Evolutionary conservation across 768 basidiomycete genomes (phyloP).

Genomic region (Lactarius hengduanensis): DNA sequence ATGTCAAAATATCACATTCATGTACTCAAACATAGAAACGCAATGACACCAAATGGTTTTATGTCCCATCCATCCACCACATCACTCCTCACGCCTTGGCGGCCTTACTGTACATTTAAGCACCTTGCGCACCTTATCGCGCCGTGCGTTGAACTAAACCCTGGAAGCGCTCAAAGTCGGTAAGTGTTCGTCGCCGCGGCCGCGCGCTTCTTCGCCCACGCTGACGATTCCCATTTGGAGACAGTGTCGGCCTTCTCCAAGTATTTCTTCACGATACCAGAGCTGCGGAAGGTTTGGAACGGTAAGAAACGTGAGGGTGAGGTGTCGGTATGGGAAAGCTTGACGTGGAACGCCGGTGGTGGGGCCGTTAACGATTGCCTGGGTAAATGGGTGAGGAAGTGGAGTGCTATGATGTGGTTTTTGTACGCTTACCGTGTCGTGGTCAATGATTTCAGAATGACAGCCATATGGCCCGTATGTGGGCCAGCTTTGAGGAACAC

Average conservation of each 20-base stretch:
- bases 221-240: conserved; percentile 85
- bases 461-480: conserved; percentile 83
- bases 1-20: conserved; percentile 16
- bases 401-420: background rate
- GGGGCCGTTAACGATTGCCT: conserved; percentile 97
- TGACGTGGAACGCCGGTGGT: conserved; percentile 90
- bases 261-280: conserved; percentile 79
- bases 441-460: conserved; percentile 98
- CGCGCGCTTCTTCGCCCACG: conserved; percentile 86
- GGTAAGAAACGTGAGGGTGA: conserved; percentile 84
- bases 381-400: conserved; percentile 8
- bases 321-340: conserved; percentile 86
- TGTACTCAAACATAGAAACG: conserved; percentile 5
- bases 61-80: background rate
- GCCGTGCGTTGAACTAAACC: conserved; percentile 82
- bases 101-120: conserved; percentile 44
- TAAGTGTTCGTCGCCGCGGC: conserved; percentile 69
- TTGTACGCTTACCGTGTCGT: conserved; percentile 77
- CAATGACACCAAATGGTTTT: background rate
- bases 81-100: conserved; percentile 44
- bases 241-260: conserved; percentile 81
- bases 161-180: conserved; percentile 91
- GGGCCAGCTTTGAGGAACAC: conserved; percentile 93
- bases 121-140: conserved; percentile 73
- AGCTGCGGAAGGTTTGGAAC: conserved; percentile 82